Conservation (phyloP, 768 basidiomycete genomes). For the Boletus rubroflammeus region DNA sequence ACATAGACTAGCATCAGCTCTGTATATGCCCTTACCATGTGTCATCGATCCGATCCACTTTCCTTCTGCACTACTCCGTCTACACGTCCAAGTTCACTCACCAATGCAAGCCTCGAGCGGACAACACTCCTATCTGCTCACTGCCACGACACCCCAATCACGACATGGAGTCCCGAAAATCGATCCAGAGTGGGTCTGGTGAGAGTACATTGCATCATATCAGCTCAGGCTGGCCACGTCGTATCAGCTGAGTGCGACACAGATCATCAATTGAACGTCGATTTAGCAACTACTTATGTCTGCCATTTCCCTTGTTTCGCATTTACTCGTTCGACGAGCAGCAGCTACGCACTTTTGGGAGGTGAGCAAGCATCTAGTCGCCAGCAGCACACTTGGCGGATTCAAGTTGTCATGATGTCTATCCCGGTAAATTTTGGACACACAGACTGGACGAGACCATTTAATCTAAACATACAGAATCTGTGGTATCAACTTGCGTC, state of each 20-base stretch:
- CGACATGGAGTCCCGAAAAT: not conserved
- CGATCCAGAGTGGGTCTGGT: not conserved
- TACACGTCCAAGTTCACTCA: slow-evolving; percentile 2
- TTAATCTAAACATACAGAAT: too few relatives aligned
- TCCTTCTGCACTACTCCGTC: not conserved
- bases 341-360: not conserved
- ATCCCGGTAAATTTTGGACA: not conserved
- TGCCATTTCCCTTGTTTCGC: not conserved
- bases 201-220: not conserved
- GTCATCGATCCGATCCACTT: slow-evolving; percentile 2
- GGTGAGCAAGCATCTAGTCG: not conserved
- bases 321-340: not conserved
- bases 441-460: not conserved
- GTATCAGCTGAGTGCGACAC: not conserved
- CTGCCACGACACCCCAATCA: not conserved
- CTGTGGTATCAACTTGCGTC: not conserved
- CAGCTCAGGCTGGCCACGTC: not conserved
- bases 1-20: slow-evolving; percentile 24
- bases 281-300: not conserved
- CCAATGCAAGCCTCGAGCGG: not conserved
- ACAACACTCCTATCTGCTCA: not conserved
- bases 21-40: slow-evolving; percentile 18
- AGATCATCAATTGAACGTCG: not conserved
- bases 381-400: not conserved
- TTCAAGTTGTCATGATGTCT: not conserved